These are phyloP conservation scores for Xylaria sp. DNA, from an alignment of 2,329 filamentous ascomycete species.

Conservation along the genomic window DNA sequence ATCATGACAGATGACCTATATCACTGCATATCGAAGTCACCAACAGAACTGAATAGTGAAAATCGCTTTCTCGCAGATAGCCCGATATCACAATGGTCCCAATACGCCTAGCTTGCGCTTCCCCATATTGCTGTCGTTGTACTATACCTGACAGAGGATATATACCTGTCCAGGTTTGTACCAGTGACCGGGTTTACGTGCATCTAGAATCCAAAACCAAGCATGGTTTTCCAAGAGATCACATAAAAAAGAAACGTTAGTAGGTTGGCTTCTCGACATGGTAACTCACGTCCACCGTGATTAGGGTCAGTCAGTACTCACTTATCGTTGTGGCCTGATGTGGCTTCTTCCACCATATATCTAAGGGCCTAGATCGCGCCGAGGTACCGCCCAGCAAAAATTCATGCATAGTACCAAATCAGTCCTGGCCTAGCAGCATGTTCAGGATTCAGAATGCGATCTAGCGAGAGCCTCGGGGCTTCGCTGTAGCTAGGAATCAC, in stretches of 20 bases:
- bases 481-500: background rate
- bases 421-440: background rate
- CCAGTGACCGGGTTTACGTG: background rate
- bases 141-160: background rate
- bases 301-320: conserved; percentile 12
- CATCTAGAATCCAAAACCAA: too few species aligned
- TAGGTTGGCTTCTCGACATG: conserved; percentile 7
- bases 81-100: conserved; percentile 8
- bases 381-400: conserved; percentile 10
- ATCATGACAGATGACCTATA: conserved; percentile 21
- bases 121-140: background rate
- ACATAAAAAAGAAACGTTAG: background rate
- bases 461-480: conserved; percentile 1
- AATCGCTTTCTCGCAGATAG: background rate
- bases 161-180: conserved; percentile 1
- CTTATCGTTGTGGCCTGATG: conserved; percentile 33
- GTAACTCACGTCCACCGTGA: conserved; percentile 6
- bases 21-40: conserved; percentile 17
- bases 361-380: conserved; percentile 21
- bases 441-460: background rate
- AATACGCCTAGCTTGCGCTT: background rate
- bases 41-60: background rate
- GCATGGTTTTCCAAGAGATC: too few species aligned
- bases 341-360: conserved; percentile 29
- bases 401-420: conserved; percentile 10